Evolutionary conservation across 345 rosid species (phyloP), one percentile per base, ranked within the genome.

Genomic region (Eutrema japonicum): DNA sequence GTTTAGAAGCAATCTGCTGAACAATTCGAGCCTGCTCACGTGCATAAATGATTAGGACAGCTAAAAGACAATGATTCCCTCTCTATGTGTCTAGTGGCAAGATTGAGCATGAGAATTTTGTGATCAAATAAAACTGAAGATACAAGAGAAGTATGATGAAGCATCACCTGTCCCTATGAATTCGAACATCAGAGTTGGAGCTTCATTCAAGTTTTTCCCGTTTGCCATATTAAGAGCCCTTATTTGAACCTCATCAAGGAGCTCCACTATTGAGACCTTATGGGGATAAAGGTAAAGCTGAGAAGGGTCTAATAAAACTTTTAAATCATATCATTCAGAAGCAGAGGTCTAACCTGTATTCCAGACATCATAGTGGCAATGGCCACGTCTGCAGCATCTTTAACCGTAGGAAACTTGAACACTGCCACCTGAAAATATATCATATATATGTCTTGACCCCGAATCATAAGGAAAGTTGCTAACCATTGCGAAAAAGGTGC

Each of bases 361-460:
- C 97, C 97, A 68, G 91, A 83, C 77, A 79, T 58, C 97, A 94
- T 89, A 48, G 90, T 72, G 54, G 89, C 93, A 87, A 91, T 91
- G 37, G 98, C 92, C 78, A 94, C 98, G 72, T 94, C 95, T 71
- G 98, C 97, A 46, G 97, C 98, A 85, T 89, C 98, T 81, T 94
- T 91, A 45, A 94, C 76, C 26, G 97, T 81, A 33, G 96, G 95
- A 68, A 91, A 94, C 81, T 89, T 94, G 73, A 95, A 94, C 89
- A 87, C 82, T 74, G 98, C 97, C 67, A 91, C 97, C 98, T 94
- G 86, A 84, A 69, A 55, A 65, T 77, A 62, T 68, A 35, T 46
- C 13, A 63, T 18, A 64, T 16, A 54, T 38, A 7, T 1, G 6
- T 9, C 56, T 13, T 58, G 46, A 33, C 38, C 58, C 47, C 46